These are phyloP conservation scores for Synchytrium microbalum DNA, from an alignment of 371 early-diverging fungal genomes.

Conservation along the genomic window DNA sequence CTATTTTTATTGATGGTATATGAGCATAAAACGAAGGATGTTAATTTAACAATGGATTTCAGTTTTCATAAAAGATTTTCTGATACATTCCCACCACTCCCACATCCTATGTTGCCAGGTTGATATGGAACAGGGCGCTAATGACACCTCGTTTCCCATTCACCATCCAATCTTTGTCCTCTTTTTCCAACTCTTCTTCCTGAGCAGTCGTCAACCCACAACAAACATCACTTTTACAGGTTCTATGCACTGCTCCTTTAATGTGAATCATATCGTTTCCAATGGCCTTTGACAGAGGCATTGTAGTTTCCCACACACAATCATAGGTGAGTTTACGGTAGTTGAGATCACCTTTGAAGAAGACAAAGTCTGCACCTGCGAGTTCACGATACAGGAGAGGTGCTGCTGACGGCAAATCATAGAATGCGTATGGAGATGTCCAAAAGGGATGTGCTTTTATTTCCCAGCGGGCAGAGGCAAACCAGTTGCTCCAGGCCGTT, in stretches of 20 bases:
- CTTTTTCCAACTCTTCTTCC: slow-evolving; percentile 51
- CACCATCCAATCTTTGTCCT: slow-evolving; percentile 42
- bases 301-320: slow-evolving; percentile 71
- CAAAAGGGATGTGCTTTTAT: slow-evolving; percentile 70
- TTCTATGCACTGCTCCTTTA: slow-evolving; percentile 64
- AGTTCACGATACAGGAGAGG: slow-evolving; percentile 53
- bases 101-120: too few relatives aligned
- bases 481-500: slow-evolving; percentile 24
- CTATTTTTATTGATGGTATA: too few relatives aligned
- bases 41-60: too few relatives aligned
- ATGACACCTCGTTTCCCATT: slow-evolving; percentile 64
- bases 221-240: slow-evolving; percentile 80
- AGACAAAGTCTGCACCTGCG: slow-evolving; percentile 50
- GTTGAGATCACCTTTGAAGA: slow-evolving; percentile 96
- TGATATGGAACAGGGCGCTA: too few relatives aligned
- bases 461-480: slow-evolving; percentile 51
- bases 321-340: slow-evolving; percentile 85
- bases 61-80: too few relatives aligned
- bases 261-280: slow-evolving; percentile 34
- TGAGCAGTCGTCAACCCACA: slow-evolving; percentile 65
- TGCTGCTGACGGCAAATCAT: slow-evolving; percentile 58
- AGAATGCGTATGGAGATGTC: slow-evolving; percentile 72
- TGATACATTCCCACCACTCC: too few relatives aligned
- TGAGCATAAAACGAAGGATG: too few relatives aligned
- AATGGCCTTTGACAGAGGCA: slow-evolving; percentile 72